phyloP scores from a whole-genome alignment of 2,329 filamentous ascomycete genomes.

The Lachnellula cervina region DNA sequence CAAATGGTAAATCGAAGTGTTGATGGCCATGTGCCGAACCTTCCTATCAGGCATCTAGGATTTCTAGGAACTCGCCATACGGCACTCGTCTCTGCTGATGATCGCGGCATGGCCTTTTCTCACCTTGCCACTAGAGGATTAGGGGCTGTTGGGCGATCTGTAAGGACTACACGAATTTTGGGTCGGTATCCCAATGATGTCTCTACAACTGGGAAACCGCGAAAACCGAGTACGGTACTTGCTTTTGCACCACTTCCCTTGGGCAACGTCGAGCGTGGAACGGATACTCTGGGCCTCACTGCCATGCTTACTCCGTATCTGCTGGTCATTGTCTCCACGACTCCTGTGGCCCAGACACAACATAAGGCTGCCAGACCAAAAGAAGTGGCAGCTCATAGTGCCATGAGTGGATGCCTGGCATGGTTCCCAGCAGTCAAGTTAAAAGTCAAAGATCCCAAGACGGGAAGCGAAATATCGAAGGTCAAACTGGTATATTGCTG shows the following conservation, averaged over 20 bases:
- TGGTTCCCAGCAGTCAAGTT: constrained; percentile 97
- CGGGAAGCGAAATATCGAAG: constrained; percentile 65
- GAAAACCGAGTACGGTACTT: constrained; percentile 91
- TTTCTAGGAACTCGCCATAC: constrained; percentile 93
- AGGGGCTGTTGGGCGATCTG: constrained; percentile 75
- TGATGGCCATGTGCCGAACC: constrained; percentile 78
- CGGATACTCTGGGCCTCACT: constrained; percentile 83
- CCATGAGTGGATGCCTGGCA: constrained; percentile 87
- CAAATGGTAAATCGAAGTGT: constrained; percentile 60
- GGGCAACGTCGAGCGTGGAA: constrained; percentile 87
- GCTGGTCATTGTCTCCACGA: constrained; percentile 94
- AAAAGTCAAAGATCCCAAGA: constrained; percentile 66
- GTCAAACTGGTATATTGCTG: constrained; percentile 95
- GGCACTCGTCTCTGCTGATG: constrained; percentile 90
- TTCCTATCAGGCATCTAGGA: constrained; percentile 81
- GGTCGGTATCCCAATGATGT: constrained; percentile 79
- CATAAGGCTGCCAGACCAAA: constrained; percentile 90
- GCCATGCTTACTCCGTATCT: constrained; percentile 95
- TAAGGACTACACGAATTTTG: constrained; percentile 86
- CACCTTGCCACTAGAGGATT: constrained; percentile 90
- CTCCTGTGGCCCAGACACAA: constrained; percentile 91
- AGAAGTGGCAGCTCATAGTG: constrained; percentile 82
- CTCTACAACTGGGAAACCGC: constrained; percentile 54
- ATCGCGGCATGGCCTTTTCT: constrained; percentile 95
- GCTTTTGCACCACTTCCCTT: constrained; percentile 86